phyloP scores from a whole-genome alignment of 805 yeast genomes.

The Wickerhamiella bombiphila region DNA sequence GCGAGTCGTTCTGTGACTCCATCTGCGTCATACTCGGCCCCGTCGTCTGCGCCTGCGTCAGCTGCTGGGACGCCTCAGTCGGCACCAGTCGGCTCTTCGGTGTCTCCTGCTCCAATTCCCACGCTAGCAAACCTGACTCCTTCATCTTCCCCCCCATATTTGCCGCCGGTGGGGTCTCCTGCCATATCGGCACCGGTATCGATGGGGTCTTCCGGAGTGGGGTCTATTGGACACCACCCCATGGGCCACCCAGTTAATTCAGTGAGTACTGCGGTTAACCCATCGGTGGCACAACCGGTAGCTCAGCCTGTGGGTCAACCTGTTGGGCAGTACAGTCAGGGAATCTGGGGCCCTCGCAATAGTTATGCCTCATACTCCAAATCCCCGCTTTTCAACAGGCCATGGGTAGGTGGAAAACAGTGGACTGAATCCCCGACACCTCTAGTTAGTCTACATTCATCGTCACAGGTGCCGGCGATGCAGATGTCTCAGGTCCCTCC shows the following conservation, averaged over 20 bases:
- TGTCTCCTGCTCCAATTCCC: not conserved
- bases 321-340: slow-evolving; percentile 11
- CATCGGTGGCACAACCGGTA: too few species aligned
- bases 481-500: not conserved
- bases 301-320: too few species aligned
- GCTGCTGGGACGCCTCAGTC: not conserved
- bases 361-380: slow-evolving; percentile 4
- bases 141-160: slow-evolving; percentile 6
- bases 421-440: not conserved
- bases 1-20: not conserved
- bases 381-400: slow-evolving; percentile 4
- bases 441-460: not conserved
- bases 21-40: not conserved
- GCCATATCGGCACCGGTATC: too few species aligned
- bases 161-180: too few species aligned
- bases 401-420: not conserved
- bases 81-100: slow-evolving; percentile 1
- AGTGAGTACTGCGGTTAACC: too few species aligned
- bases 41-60: not conserved
- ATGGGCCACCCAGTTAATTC: too few species aligned
- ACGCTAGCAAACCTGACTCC: slow-evolving; percentile 5
- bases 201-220: too few species aligned
- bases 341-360: slow-evolving; percentile 16
- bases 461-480: not conserved
- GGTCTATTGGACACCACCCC: too few species aligned